A percentile compares a stretch with the other conserved stretches of the same genome.
Conservation (phyloP, 805 yeast species). For the Barnettozyma populi region DNA sequence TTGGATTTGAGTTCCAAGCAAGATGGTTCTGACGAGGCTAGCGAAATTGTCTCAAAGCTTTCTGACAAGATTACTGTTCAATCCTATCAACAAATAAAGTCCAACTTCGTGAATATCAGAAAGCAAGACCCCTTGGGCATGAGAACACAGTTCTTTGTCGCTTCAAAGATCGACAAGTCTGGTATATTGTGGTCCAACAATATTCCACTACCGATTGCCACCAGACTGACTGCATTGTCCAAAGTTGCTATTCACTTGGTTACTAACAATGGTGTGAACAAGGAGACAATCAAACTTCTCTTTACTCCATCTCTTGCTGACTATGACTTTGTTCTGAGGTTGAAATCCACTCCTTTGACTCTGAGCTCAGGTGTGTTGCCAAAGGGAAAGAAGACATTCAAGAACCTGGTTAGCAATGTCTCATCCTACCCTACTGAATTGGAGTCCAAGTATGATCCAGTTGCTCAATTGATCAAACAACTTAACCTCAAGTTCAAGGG, state of each 20-base stretch:
- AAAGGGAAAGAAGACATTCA: constrained; percentile 39
- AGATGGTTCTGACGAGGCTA: constrained; percentile 30
- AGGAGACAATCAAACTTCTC: constrained; percentile 43
- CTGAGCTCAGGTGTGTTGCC: constrained; percentile 49
- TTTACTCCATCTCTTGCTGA: constrained; percentile 82
- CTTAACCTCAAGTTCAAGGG: constrained; percentile 60
- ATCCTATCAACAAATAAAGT: constrained; percentile 55
- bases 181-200: constrained; percentile 79
- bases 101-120: constrained; percentile 63
- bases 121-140: constrained; percentile 77
- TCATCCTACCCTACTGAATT: constrained; percentile 33
- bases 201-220: constrained; percentile 67
- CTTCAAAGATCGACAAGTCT: constrained; percentile 76
- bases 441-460: constrained; percentile 52
- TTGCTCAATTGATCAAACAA: constrained; percentile 53
- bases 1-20: constrained; percentile 63
- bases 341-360: constrained; percentile 42
- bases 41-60: constrained; percentile 37
- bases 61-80: constrained; percentile 59
- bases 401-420: constrained; percentile 42
- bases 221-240: constrained; percentile 83
- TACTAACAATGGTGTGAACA: constrained; percentile 37
- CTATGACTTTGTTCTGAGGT: constrained; percentile 71
- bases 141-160: constrained; percentile 76
- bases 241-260: constrained; percentile 62